Conservation (phyloP, 2,329 filamentous ascomycete genomes). For the Teratosphaeria nubilosa region DNA sequence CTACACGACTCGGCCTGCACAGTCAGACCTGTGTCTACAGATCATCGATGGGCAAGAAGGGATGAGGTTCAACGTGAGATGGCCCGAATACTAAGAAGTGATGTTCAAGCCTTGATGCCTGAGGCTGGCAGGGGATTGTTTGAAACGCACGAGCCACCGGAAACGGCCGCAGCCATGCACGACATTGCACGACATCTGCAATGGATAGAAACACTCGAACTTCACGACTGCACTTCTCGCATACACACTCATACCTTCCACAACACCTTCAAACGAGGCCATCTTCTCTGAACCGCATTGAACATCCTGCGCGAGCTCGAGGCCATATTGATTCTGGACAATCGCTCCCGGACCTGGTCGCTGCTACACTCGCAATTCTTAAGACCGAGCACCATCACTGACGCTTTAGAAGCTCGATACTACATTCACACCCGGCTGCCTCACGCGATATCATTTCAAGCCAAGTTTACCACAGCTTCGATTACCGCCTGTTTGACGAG, state of each 20-base stretch:
- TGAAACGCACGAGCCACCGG: not conserved
- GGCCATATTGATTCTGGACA: not conserved
- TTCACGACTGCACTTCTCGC: not conserved
- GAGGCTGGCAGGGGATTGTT: no score
- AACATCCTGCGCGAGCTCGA: not conserved
- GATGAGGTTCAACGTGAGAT: no score
- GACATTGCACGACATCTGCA: not conserved
- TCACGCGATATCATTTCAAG: not conserved
- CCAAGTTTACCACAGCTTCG: not conserved
- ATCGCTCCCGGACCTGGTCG: not conserved
- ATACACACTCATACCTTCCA: not conserved
- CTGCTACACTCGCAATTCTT: not conserved
- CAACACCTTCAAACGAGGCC: not conserved
- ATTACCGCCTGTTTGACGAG: not conserved
- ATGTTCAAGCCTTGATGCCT: no score
- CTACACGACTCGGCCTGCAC: not conserved
- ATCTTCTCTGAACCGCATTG: not conserved
- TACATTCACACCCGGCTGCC: not conserved
- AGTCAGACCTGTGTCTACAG: no score
- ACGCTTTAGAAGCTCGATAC: not conserved
- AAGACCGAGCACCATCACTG: not conserved
- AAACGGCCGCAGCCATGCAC: not conserved
- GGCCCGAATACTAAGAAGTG: no score
- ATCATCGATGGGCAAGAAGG: no score
- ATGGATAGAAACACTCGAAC: not conserved